Evolutionary conservation across 176 grass and related monocot species (phyloP).

Genomic region (Oryza glaberrima): DNA sequence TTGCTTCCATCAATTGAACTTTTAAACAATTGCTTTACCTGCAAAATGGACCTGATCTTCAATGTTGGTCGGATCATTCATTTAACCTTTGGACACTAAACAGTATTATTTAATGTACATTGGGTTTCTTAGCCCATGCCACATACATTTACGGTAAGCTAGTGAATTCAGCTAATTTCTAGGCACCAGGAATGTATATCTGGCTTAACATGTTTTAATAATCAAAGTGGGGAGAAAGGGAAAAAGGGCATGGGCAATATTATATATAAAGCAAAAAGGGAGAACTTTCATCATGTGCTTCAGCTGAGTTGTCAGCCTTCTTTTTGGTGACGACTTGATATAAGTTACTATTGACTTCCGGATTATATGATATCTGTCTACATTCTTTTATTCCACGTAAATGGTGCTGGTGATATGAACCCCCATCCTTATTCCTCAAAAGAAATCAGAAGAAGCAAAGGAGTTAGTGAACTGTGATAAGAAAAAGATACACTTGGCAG

Average conservation of each 20-base stretch:
- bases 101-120: background rate
- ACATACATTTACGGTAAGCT: background rate
- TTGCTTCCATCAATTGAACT: conserved; percentile 4
- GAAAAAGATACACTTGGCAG: background rate
- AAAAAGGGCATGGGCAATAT: conserved; percentile 19
- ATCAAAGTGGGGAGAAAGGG: conserved; percentile 25
- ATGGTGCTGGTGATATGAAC: conserved; percentile 2
- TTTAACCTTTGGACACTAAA: background rate
- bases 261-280: conserved; percentile 27
- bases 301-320: conserved; percentile 37
- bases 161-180: conserved; percentile 8
- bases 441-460: background rate
- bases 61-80: background rate
- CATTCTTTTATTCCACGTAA: conserved; percentile 5
- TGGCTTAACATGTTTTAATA: conserved; percentile 30
- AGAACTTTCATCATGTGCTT: conserved; percentile 38
- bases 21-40: background rate
- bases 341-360: background rate
- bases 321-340: background rate
- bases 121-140: conserved; percentile 23
- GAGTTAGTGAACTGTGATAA: background rate
- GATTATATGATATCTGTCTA: conserved; percentile 12
- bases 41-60: background rate
- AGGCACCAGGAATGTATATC: background rate
- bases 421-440: background rate